These are phyloP conservation scores for Globisporangium mamillatum DNA, from an alignment of 352 stramenopile species.

Conservation along the genomic window DNA sequence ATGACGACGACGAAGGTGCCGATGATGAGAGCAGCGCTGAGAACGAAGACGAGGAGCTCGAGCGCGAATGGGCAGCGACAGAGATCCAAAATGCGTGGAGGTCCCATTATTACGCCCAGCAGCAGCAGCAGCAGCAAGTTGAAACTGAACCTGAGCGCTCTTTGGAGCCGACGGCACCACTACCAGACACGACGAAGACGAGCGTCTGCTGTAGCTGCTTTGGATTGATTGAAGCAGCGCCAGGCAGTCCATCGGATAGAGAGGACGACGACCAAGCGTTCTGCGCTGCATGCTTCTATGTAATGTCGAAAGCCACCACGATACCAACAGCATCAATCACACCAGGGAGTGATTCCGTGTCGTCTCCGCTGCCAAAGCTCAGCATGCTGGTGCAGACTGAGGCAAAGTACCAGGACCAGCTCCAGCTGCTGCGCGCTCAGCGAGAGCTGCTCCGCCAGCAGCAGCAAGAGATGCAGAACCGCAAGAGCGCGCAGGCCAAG, in stretches of 20 bases:
- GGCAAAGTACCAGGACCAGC: slow-evolving; percentile 51
- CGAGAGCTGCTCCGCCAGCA: slow-evolving; percentile 46
- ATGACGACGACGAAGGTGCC: background rate
- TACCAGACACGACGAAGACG: background rate
- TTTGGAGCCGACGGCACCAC: background rate
- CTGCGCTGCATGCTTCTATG: slow-evolving; percentile 28
- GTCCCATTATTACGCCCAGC: background rate
- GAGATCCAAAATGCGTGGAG: slow-evolving; percentile 20
- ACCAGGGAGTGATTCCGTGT: background rate
- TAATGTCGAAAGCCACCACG: slow-evolving; percentile 17
- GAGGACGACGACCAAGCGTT: slow-evolving; percentile 23
- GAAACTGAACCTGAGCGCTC: background rate
- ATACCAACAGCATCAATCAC: background rate
- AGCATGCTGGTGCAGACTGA: slow-evolving; percentile 51
- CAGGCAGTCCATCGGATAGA: background rate
- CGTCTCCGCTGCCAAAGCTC: slow-evolving; percentile 42
- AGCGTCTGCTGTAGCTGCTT: slow-evolving; percentile 42
- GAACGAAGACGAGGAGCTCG: slow-evolving; percentile 1
- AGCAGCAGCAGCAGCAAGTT: background rate
- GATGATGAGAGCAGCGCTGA: background rate
- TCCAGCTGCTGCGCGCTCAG: slow-evolving; percentile 40
- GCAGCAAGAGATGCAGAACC: slow-evolving; percentile 42
- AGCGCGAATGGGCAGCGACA: slow-evolving; percentile 13
- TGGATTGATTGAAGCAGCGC: slow-evolving; percentile 20
- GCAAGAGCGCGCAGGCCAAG: slow-evolving; percentile 35